phyloP scores from a whole-genome alignment of 768 basidiomycete genomes.

The Lyophyllum atratum region DNA sequence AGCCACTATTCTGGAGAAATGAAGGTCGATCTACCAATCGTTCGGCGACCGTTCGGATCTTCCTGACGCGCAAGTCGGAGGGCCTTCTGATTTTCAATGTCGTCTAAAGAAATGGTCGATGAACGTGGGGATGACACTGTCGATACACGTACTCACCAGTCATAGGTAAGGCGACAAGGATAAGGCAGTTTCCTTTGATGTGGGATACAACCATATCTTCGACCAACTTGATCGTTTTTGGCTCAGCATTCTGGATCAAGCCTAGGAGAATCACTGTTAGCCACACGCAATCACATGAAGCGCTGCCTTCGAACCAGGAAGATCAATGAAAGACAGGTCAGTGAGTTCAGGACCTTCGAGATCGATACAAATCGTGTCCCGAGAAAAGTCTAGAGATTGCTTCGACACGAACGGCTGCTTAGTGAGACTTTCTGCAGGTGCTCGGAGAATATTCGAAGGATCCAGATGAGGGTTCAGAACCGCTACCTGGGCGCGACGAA shows the following conservation, averaged over 20 bases:
- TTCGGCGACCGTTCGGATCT: conserved; percentile 49
- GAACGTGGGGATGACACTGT: not conserved
- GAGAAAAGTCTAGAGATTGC: conserved; percentile 32
- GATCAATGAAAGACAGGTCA: conserved; percentile 41
- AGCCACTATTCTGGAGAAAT: not conserved
- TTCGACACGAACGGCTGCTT: not conserved
- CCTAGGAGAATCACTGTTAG: no score
- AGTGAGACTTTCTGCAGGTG: conserved; percentile 28
- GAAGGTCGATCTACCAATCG: conserved; percentile 40
- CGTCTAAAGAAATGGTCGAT: conserved; percentile 39
- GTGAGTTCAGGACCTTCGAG: conserved; percentile 38
- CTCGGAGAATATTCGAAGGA: conserved; percentile 1
- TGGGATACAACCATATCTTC: conserved; percentile 50
- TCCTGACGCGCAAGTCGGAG: conserved; percentile 44
- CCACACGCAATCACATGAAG: no score
- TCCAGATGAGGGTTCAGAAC: conserved; percentile 21
- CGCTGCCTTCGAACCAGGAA: conserved; percentile 35
- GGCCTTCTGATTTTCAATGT: conserved; percentile 62
- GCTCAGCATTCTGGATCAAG: conserved; percentile 50
- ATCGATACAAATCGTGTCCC: conserved; percentile 43
- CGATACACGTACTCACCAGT: conserved; percentile 35
- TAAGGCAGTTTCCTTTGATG: conserved; percentile 53
- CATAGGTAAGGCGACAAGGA: conserved; percentile 56
- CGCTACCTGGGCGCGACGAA: conserved; percentile 43
- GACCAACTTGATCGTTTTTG: conserved; percentile 43